Evolutionary conservation across 2,329 filamentous ascomycete species (phyloP).

Genomic region (Sporothrix schenckii): DNA sequence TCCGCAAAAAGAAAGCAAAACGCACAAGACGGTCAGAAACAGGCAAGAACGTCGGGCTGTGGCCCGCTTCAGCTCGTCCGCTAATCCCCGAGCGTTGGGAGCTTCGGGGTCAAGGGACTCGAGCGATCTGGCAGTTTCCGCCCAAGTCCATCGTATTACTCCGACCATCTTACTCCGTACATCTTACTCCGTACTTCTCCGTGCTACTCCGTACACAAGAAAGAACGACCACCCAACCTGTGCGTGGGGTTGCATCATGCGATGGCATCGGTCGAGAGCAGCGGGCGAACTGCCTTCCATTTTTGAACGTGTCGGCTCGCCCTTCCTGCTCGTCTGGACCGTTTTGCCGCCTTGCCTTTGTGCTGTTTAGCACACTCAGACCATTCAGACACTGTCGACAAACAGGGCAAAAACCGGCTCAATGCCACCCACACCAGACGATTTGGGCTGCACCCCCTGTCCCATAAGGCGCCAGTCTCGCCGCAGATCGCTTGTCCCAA

Average conservation of each 20-base stretch:
- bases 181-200: neutral
- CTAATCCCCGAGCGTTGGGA: too few relatives aligned
- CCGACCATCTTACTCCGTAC: neutral
- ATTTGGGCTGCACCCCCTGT: neutral
- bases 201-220: too few relatives aligned
- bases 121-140: too few relatives aligned
- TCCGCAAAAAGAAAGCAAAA: too few relatives aligned
- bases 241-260: neutral
- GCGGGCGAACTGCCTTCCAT: slow-evolving; percentile 9
- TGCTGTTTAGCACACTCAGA: neutral
- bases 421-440: too few relatives aligned
- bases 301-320: neutral
- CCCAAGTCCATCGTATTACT: too few relatives aligned
- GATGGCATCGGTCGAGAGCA: neutral
- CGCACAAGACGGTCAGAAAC: too few relatives aligned
- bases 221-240: neutral
- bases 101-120: too few relatives aligned
- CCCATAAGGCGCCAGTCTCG: slow-evolving; percentile 11
- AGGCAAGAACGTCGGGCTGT: too few relatives aligned
- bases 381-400: neutral
- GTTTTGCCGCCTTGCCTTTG: slow-evolving; percentile 15
- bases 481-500: neutral
- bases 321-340: slow-evolving; percentile 8
- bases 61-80: too few relatives aligned
- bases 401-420: too few relatives aligned